Percentiles rank a stretch among this genome's conserved stretches.
phyloP scores from a whole-genome alignment of 2,329 filamentous ascomycete species.

The Diplodia seriata region DNA sequence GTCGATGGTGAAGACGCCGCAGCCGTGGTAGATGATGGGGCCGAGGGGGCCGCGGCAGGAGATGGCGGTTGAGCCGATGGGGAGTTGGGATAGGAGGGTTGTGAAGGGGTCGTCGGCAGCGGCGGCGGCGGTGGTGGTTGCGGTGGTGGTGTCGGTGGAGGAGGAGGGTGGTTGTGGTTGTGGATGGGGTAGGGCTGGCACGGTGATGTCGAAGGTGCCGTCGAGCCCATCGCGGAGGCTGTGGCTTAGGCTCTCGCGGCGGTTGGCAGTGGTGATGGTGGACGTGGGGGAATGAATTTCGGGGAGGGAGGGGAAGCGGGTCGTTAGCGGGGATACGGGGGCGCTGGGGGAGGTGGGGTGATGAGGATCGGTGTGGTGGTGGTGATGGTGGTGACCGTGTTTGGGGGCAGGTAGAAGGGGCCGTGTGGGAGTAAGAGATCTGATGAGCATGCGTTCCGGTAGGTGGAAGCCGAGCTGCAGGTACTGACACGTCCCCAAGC shows the following conservation, averaged over 20 bases:
- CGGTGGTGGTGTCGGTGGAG: neutral
- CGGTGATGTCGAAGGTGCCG: conserved; percentile 39
- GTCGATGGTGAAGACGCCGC: conserved; percentile 56
- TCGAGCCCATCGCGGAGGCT: conserved; percentile 32
- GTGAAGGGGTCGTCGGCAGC: neutral
- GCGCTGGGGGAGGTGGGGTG: neutral
- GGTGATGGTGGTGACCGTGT: neutral
- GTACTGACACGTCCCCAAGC: conserved; percentile 60
- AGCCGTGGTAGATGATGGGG: conserved; percentile 58
- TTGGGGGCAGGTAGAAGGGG: conserved; percentile 48
- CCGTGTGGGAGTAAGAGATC: conserved; percentile 59
- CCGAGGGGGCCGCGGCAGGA: conserved; percentile 58
- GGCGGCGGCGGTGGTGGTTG: neutral
- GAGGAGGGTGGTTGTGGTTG: neutral
- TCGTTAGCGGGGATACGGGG: conserved; percentile 22
- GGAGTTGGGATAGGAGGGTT: neutral
- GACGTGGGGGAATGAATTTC: neutral
- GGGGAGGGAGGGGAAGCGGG: neutral
- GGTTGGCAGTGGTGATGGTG: neutral
- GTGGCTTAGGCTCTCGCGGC: conserved; percentile 40
- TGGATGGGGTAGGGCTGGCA: neutral
- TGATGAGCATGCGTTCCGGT: conserved; percentile 58
- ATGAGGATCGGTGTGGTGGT: neutral
- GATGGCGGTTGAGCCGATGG: conserved; percentile 32
- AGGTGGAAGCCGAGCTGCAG: conserved; percentile 62